Conservation (phyloP, 768 basidiomycete species). For the Xerocomellus chrysenteron region DNA sequence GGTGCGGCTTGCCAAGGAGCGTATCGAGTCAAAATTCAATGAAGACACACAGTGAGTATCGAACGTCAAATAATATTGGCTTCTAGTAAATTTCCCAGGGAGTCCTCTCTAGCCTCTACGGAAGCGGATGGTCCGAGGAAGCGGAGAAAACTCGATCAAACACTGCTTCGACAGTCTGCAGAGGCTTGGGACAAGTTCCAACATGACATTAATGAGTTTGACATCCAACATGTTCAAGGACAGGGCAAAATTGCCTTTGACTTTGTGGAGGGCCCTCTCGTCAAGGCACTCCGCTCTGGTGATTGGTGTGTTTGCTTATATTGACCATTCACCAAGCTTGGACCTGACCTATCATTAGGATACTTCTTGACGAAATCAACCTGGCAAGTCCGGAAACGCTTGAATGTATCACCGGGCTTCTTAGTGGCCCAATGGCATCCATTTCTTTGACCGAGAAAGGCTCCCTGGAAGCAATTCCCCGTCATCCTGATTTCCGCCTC, state of each 20-base stretch:
- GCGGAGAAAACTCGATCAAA: conserved; percentile 60
- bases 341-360: conserved; percentile 47
- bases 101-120: conserved; percentile 28
- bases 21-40: conserved; percentile 43
- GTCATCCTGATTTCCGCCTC: conserved; percentile 93
- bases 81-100: conserved; percentile 6
- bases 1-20: conserved; percentile 62
- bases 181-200: conserved; percentile 68
- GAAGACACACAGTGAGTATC: conserved; percentile 30
- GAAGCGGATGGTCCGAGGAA: conserved; percentile 59
- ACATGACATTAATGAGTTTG: conserved; percentile 72
- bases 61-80: neutral
- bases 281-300: conserved; percentile 83
- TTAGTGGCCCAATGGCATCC: conserved; percentile 83
- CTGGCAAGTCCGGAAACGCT: conserved; percentile 91
- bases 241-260: conserved; percentile 90
- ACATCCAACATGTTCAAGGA: conserved; percentile 83
- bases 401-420: conserved; percentile 86
- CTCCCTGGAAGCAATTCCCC: conserved; percentile 81
- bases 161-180: conserved; percentile 43
- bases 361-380: conserved; percentile 95
- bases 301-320: conserved; percentile 68
- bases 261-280: conserved; percentile 95
- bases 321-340: neutral
- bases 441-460: conserved; percentile 94